These are phyloP conservation scores for Allium sativum DNA, from an alignment of 106 monocot genomes.

Conservation along the genomic window DNA sequence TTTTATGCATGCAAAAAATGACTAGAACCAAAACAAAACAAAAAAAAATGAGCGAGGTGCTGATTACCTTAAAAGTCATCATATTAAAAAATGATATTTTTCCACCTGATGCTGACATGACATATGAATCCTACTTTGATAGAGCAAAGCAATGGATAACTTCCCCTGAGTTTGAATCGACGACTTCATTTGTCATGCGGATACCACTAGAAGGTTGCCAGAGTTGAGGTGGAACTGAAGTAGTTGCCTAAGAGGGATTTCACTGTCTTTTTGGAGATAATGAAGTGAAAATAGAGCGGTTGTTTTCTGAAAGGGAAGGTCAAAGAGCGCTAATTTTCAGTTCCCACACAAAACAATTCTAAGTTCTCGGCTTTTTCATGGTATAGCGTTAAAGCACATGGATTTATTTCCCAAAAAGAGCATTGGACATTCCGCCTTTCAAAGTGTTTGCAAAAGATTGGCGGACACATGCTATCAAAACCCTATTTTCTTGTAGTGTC, in stretches of 20 bases:
- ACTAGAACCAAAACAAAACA: background rate
- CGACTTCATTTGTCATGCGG: constrained; percentile 80
- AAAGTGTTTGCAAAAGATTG: too few relatives aligned
- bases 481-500: too few relatives aligned
- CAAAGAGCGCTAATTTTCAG: background rate
- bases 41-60: background rate
- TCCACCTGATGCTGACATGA: constrained; percentile 96
- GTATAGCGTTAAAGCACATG: too few relatives aligned
- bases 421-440: too few relatives aligned
- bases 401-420: too few relatives aligned
- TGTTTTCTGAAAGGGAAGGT: background rate
- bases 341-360: too few relatives aligned
- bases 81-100: constrained; percentile 56
- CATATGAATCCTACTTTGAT: constrained; percentile 94
- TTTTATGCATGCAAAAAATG: background rate
- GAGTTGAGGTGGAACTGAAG: constrained; percentile 56
- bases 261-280: too few relatives aligned
- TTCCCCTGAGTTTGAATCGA: constrained; percentile 72
- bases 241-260: constrained; percentile 83
- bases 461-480: too few relatives aligned
- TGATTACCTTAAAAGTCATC: constrained; percentile 7
- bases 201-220: constrained; percentile 84
- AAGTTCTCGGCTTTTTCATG: background rate
- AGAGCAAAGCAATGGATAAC: constrained; percentile 79
- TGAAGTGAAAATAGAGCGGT: background rate